Evolutionary conservation across 257 asterid species (phyloP).

Genomic region (Scutellaria minor): DNA sequence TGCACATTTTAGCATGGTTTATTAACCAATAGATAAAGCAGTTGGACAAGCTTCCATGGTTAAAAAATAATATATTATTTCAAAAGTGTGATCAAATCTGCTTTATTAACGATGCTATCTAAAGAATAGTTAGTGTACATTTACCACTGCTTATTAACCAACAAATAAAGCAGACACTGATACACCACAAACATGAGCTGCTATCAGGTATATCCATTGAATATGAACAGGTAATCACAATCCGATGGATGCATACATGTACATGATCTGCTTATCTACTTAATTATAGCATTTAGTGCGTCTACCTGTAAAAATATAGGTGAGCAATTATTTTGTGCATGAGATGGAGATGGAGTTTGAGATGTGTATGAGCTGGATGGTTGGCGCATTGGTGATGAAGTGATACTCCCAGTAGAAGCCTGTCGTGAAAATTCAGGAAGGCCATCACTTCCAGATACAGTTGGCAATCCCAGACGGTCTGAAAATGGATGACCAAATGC

Average conservation of each 20-base stretch:
- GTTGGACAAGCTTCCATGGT: conserved; percentile 23
- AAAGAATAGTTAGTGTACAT: conserved; percentile 10
- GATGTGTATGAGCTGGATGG: conserved; percentile 62
- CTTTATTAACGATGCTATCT: conserved; percentile 20
- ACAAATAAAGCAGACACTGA: conserved; percentile 3
- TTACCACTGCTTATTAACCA: conserved; percentile 25
- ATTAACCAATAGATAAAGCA: conserved; percentile 27
- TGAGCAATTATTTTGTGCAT: conserved; percentile 80
- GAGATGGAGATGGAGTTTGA: conserved; percentile 67
- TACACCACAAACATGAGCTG: conserved; percentile 24
- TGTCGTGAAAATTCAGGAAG: conserved; percentile 79
- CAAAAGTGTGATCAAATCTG: conserved; percentile 7
- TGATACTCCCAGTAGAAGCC: conserved; percentile 69
- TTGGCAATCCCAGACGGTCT: conserved; percentile 87
- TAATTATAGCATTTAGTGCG: conserved; percentile 9
- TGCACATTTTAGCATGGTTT: conserved; percentile 14
- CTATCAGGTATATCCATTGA: neutral
- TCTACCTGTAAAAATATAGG: conserved; percentile 95
- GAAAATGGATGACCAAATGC: conserved; percentile 99
- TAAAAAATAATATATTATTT: neutral
- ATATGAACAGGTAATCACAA: conserved; percentile 3
- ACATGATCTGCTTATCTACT: conserved; percentile 14
- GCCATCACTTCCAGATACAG: conserved; percentile 70
- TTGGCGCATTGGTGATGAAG: conserved; percentile 80
- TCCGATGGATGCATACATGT: conserved; percentile 20